Evolutionary conservation across 2,329 filamentous ascomycete genomes (phyloP).

Genomic region (Arthrobotrys musiformis): DNA sequence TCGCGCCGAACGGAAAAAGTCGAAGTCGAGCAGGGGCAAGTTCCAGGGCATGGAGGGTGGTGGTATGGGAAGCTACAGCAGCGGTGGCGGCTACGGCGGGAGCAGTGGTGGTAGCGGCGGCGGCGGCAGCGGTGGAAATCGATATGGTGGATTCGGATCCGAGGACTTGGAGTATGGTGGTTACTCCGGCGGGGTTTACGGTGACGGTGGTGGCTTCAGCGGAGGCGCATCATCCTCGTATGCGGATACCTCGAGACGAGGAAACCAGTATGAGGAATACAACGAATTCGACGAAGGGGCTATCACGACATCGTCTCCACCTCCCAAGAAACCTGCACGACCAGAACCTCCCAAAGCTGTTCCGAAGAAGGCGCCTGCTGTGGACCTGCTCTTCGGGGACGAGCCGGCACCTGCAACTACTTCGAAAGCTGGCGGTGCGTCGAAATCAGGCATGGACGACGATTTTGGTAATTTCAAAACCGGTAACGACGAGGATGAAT

Average conservation of each 20-base stretch:
- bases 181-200: constrained; percentile 82
- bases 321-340: constrained; percentile 63
- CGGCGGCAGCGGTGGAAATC: constrained; percentile 64
- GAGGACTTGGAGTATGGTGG: constrained; percentile 74
- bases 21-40: constrained; percentile 87
- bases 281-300: constrained; percentile 90
- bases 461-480: constrained; percentile 64
- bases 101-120: constrained; percentile 64
- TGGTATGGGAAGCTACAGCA: constrained; percentile 69
- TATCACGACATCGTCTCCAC: constrained; percentile 62
- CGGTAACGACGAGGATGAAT: constrained; percentile 84
- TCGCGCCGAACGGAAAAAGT: constrained; percentile 85
- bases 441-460: constrained; percentile 63
- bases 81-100: constrained; percentile 63
- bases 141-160: constrained; percentile 92
- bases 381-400: constrained; percentile 89
- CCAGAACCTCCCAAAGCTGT: constrained; percentile 48
- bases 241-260: constrained; percentile 52
- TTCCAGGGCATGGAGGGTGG: constrained; percentile 95
- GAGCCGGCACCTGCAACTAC: constrained; percentile 69
- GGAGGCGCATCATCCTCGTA: constrained; percentile 69
- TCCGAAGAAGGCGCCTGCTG: constrained; percentile 79
- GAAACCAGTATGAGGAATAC: constrained; percentile 92
- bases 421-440: constrained; percentile 64
- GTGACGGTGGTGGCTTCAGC: constrained; percentile 94